A percentile compares a stretch with the other conserved stretches of the same genome.
Conservation (phyloP, 306 rosid genomes). For the Alnus rubra region DNA sequence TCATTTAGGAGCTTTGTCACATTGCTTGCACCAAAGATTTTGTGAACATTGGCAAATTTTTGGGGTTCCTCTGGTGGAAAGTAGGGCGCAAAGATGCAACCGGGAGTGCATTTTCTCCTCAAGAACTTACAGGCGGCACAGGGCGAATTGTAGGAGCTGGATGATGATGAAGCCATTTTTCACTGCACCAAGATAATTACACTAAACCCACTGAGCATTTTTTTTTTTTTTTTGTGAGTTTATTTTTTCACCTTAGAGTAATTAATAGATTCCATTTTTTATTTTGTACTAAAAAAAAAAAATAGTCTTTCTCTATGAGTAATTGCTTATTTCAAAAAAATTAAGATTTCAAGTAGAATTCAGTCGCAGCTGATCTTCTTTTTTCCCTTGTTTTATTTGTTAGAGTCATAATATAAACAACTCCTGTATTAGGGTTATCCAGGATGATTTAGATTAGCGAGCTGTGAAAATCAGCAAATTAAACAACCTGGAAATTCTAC, state of each 20-base stretch:
- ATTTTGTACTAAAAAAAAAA: not conserved
- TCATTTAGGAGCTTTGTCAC: conserved; percentile 96
- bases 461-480: not conserved
- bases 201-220: conserved; percentile 4
- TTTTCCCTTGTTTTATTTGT: not conserved
- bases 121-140: conserved; percentile 98
- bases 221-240: not conserved
- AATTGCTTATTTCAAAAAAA: not conserved
- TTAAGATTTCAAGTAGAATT: conserved; percentile 2
- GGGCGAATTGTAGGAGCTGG: conserved; percentile 80
- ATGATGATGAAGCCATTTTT: conserved; percentile 65
- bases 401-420: conserved; percentile 6
- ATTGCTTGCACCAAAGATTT: conserved; percentile 95
- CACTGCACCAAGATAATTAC: conserved; percentile 21
- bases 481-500: not conserved
- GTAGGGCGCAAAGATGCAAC: conserved; percentile 94
- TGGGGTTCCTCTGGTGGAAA: conserved; percentile 99
- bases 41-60: conserved; percentile 92
- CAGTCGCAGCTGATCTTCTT: conserved; percentile 23
- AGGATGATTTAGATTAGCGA: not conserved
- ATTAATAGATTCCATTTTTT: conserved; percentile 15
- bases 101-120: conserved; percentile 91
- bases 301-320: not conserved
- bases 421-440: not conserved
- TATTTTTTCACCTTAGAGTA: conserved; percentile 14